phyloP scores from a whole-genome alignment of 2,329 filamentous ascomycete genomes.

The Fusarium continuum region DNA sequence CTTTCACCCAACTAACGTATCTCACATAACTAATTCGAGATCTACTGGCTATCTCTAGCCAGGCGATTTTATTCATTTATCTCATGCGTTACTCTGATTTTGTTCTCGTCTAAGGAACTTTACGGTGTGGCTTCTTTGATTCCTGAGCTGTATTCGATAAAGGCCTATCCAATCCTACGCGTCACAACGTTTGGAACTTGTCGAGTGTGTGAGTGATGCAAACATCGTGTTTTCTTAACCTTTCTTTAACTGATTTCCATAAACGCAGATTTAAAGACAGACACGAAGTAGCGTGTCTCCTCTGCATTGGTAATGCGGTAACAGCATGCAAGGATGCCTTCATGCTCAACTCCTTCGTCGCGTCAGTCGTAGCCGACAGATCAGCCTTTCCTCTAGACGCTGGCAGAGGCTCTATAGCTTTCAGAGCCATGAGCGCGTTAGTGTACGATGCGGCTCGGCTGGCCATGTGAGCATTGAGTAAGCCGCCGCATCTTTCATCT shows the following conservation, averaged over 20 bases:
- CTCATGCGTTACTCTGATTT: background rate
- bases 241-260: background rate
- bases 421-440: conserved; percentile 52
- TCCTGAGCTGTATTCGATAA: too few species aligned
- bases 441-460: conserved; percentile 59
- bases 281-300: background rate
- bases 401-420: conserved; percentile 35
- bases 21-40: background rate
- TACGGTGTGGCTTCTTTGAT: too few species aligned
- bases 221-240: too few species aligned
- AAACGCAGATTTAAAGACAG: background rate
- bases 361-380: conserved; percentile 11
- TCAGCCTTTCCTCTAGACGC: background rate
- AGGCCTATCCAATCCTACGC: background rate
- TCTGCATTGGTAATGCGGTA: conserved; percentile 19
- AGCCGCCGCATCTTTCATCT: conserved; percentile 31
- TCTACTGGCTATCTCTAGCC: too few species aligned
- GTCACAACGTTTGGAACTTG: background rate
- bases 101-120: too few species aligned
- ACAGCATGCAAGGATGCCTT: conserved; percentile 41
- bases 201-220: conserved; percentile 12
- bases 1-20: background rate
- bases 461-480: conserved; percentile 63
- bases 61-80: background rate
- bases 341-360: conserved; percentile 20